Conservation (phyloP, 177 flowering plant genomes). For the Telopea speciosissima region DNA sequence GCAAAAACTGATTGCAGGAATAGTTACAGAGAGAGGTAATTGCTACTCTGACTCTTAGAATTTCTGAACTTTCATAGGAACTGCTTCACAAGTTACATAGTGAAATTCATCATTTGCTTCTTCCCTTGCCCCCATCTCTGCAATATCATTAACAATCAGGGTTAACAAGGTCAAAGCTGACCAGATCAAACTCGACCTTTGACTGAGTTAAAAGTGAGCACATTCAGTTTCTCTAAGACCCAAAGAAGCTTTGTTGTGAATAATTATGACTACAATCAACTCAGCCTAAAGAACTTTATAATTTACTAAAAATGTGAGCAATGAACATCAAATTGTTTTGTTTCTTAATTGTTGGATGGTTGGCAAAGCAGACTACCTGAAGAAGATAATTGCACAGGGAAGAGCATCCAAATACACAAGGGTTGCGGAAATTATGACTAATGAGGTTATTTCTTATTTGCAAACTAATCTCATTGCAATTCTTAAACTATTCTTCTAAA, state of each 20-base stretch:
- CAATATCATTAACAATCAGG: too few species aligned
- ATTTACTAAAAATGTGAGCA: not conserved
- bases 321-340: not conserved
- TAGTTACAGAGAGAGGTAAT: slow-evolving; percentile 83
- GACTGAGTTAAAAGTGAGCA: too few species aligned
- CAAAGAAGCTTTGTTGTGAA: too few species aligned
- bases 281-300: not conserved
- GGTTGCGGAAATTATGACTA: slow-evolving; percentile 88
- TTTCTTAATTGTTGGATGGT: slow-evolving; percentile 3
- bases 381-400: not conserved
- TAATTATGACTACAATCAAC: too few species aligned
- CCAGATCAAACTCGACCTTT: too few species aligned
- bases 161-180: too few species aligned
- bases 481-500: not conserved
- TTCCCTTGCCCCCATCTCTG: too few species aligned
- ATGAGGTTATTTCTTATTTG: slow-evolving; percentile 43
- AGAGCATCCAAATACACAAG: slow-evolving; percentile 49
- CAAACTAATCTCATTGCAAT: not conserved
- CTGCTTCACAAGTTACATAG: not conserved
- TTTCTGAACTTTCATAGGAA: not conserved
- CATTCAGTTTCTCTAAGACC: too few species aligned
- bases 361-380: slow-evolving; percentile 1
- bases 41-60: not conserved
- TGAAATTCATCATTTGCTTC: not conserved
- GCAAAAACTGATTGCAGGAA: slow-evolving; percentile 58